These are phyloP conservation scores for Trichoderma hamatum DNA, from an alignment of 2,329 filamentous ascomycete species.

Conservation along the genomic window DNA sequence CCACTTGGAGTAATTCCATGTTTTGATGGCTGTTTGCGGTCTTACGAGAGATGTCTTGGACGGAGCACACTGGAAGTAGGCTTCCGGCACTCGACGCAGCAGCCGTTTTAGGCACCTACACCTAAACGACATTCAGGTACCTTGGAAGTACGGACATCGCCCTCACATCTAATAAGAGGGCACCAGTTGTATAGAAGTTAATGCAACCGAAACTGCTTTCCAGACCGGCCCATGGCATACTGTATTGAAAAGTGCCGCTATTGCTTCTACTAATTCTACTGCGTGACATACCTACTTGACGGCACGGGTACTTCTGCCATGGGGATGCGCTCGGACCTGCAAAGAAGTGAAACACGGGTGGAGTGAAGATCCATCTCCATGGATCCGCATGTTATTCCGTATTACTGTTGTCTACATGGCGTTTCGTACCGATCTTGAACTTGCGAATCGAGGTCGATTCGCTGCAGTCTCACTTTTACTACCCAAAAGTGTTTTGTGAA, in stretches of 20 bases:
- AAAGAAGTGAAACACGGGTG: constrained; percentile 28
- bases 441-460: background rate
- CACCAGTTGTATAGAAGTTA: background rate
- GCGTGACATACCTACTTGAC: background rate
- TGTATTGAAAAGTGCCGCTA: background rate
- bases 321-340: constrained; percentile 9
- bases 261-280: background rate
- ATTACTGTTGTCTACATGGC: background rate
- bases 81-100: background rate
- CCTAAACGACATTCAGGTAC: too few species aligned
- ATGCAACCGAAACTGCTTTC: background rate
- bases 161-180: background rate
- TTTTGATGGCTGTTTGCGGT: constrained; percentile 3
- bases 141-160: background rate
- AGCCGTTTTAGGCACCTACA: background rate
- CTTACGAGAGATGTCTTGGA: background rate
- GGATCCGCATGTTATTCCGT: constrained; percentile 10
- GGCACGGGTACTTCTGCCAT: background rate
- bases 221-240: background rate
- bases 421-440: background rate
- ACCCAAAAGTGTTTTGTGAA: background rate
- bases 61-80: background rate
- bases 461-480: background rate
- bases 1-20: background rate
- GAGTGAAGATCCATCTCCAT: constrained; percentile 22